Percentiles rank a stretch among this genome's conserved stretches.
phyloP scores from a whole-genome alignment of 2,329 filamentous ascomycete genomes.

The Bretziella fagacearum region DNA sequence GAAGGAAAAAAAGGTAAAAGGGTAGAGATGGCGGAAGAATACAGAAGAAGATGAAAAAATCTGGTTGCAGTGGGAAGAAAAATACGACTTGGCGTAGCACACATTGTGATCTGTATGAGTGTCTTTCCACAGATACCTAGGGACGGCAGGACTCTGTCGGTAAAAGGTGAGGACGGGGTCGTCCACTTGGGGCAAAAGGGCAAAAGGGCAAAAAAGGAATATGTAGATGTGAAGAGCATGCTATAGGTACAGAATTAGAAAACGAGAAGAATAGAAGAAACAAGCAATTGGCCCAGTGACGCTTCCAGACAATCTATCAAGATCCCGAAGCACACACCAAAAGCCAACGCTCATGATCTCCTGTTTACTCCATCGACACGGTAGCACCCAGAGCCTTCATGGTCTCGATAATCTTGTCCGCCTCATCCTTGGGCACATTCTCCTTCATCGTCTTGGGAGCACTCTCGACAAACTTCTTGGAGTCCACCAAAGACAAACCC shows the following conservation, averaged over 20 bases:
- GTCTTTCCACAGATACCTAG: not conserved
- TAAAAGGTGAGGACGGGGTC: not conserved
- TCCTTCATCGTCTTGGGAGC: slow-evolving; percentile 99
- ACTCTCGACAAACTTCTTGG: slow-evolving; percentile 99
- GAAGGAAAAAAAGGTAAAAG: slow-evolving; percentile 1
- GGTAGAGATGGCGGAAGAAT: not conserved
- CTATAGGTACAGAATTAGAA: slow-evolving; percentile 3
- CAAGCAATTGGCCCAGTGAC: no score
- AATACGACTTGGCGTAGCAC: not conserved
- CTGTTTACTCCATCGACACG: slow-evolving; percentile 67
- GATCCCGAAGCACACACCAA: slow-evolving; percentile 5
- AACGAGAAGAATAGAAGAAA: no score
- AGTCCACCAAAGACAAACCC: slow-evolving; percentile 89
- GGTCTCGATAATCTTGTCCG: slow-evolving; percentile 91
- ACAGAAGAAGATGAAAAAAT: not conserved
- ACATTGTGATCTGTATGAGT: slow-evolving; percentile 1
- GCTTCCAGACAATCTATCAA: no score
- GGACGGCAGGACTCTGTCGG: not conserved
- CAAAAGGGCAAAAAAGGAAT: slow-evolving; percentile 4
- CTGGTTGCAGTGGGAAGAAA: not conserved
- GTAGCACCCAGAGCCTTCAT: slow-evolving; percentile 87
- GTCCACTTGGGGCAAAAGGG: not conserved
- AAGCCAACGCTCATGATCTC: slow-evolving; percentile 14
- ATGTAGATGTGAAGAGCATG: slow-evolving; percentile 2
- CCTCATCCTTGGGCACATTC: slow-evolving; percentile 94